Base-by-base conservation (phyloP, 2,329 filamentous ascomycete genomes). In the Ceratocystis smalleyi region DNA sequence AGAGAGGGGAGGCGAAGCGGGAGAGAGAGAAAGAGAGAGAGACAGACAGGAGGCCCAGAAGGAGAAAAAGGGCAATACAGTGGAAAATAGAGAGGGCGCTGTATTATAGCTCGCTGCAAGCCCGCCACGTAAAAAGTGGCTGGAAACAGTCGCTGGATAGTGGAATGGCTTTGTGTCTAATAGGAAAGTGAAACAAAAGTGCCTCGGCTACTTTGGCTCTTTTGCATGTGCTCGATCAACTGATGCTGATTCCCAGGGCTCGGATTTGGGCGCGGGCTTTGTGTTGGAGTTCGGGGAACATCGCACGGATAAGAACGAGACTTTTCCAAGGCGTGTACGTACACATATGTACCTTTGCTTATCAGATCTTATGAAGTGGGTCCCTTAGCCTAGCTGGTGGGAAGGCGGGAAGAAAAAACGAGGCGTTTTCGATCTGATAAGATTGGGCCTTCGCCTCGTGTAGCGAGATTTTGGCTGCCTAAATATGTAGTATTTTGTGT, bases 361-460 rank as follows among this genome's bases (percentile, higher is more conserved):
- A 64, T 64, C 63, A 64, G 63, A 64, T 64, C 57, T 54, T 57
- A 10, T 47, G 22, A n/a, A 30, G 22, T 43, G 32, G 24, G 49
- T 63, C 55, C 45, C 40, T n/a, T 17, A 47, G 45, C 35, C 15
- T 15, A 15, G 35, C 35, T 40, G 10, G 4, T 4, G 35, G 22
- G 51, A n/a, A 15, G 35, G 35, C 24, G 10, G 19, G 7, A 12
- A 45, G 63, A 64, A 61, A 40, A 64, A 51, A 24, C 24, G 55
- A 47, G 63, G 57, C 63, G 35, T 27, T 59, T 49, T 63, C 51
- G 64, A 66, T 66, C 64, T 62, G 64, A 66, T 66, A 66, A 66
- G 64, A 63, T 63, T 61, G 19, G 22, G 32, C 1, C 27, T 43
- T 19, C 59, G 19, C 24, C 22, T 12, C 19, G 59, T 15, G 59